Evolutionary conservation across 139 green algal species (phyloP).

Genomic region (Yamagishiella unicocca): DNA sequence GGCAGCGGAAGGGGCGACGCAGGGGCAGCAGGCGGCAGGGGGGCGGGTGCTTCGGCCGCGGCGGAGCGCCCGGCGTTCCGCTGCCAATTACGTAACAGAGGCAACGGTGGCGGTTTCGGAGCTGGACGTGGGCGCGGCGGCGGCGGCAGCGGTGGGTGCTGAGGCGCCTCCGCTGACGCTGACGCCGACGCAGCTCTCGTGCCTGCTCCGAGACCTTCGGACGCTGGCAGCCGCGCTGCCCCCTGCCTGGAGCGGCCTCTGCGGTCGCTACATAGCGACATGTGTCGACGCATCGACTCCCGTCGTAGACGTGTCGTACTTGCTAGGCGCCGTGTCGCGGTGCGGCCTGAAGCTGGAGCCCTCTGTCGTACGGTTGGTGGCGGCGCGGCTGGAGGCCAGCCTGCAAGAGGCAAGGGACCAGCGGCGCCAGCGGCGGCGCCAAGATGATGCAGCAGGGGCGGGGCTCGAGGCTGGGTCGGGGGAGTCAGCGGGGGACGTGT

Average conservation of each 20-base stretch:
- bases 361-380: neutral
- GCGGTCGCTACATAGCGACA: neutral
- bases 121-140: neutral
- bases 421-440: neutral
- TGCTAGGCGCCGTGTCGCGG: neutral
- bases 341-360: neutral
- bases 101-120: neutral
- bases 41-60: neutral
- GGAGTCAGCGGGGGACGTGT: neutral
- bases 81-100: neutral
- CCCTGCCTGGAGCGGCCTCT: neutral
- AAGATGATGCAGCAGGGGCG: neutral
- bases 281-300: neutral
- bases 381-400: slow-evolving; percentile 25
- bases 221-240: neutral
- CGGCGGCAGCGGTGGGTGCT: neutral
- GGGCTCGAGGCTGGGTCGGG: no score
- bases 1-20: neutral
- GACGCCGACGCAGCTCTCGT: slow-evolving; percentile 2
- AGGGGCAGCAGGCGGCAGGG: neutral
- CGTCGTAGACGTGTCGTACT: neutral
- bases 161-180: neutral
- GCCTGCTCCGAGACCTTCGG: slow-evolving; percentile 24
- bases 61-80: neutral
- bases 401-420: neutral